Evolutionary conservation across 148 eudicot species (phyloP), one percentile per base, ranked within the genome.

Genomic region (Silene latifolia): DNA sequence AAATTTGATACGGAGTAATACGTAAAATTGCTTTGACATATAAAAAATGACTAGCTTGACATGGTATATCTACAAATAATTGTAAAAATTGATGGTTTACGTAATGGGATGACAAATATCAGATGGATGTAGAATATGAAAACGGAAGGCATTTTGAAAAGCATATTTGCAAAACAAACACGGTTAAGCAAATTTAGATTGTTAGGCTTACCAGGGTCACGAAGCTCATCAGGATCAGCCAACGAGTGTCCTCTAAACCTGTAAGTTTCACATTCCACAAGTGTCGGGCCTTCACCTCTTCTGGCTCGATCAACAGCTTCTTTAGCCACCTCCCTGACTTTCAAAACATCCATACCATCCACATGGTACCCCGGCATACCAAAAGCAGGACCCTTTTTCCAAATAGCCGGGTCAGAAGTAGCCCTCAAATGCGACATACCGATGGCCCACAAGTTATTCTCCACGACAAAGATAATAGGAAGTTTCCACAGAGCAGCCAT

Each of bases 201-300:
- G 54, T 62, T 18, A 67, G 67, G 32, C 90, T 84, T 72, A 94
- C 98, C 85, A 68, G 97, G 90, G 84, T 94, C 93, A 87, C 97
- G 98, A 24, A 92, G 97, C 85, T 92, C 97, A 84, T 92, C 98
- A 8, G 98, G 98, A 68, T 94, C 98, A 19, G 96, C 98, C 90
- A 92, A 88, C 58, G 98, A 95, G 88, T 95, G 98, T 73, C 98
- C 98, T 83, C 97, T 87, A 74, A 90, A 95, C 86, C 97, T 89
- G 72, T 95, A 95, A 18, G 97, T 95, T 85, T 95, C 98, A 67
- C 98, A 95, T 81, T 95, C 97, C 60, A 95, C 87, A 84, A 95
- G 78, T 72, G 92, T 92, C 1, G 98, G 97, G 32, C 98, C 98
- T 72, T 92, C 98, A 12, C 98, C 98, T 81, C 93, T 90, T 82